Percentiles rank a stretch among this genome's conserved stretches.
Conservation (phyloP, 1,139 yeast genomes). For the Diutina scorzettiae region DNA sequence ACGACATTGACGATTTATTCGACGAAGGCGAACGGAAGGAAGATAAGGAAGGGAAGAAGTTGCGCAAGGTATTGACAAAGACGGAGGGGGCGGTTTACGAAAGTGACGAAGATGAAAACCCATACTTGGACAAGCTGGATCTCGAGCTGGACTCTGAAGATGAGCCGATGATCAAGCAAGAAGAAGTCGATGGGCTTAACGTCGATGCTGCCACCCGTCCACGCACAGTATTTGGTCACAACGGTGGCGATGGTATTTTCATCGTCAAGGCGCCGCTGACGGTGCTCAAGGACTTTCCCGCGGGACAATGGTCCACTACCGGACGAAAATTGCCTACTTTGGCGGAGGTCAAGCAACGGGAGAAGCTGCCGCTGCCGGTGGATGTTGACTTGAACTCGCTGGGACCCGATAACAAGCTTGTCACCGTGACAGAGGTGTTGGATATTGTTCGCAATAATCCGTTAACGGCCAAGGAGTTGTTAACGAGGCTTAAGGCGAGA, state of each 20-base stretch:
- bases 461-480: conserved; percentile 54
- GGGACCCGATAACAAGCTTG: conserved; percentile 18
- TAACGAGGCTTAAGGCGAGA: conserved; percentile 48
- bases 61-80: conserved; percentile 72
- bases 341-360: conserved; percentile 20
- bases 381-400: conserved; percentile 11
- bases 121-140: conserved; percentile 69
- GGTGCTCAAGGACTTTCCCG: conserved; percentile 56
- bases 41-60: conserved; percentile 83
- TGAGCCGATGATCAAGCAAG: conserved; percentile 30
- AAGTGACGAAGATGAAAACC: conserved; percentile 82
- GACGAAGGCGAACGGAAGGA: conserved; percentile 64
- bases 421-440: conserved; percentile 65
- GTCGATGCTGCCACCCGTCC: conserved; percentile 10
- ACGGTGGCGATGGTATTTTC: conserved; percentile 53
- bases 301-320: conserved; percentile 76
- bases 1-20: conserved; percentile 36
- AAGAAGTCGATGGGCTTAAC: conserved; percentile 21
- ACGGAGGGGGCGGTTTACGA: conserved; percentile 89
- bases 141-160: conserved; percentile 40
- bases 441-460: conserved; percentile 51
- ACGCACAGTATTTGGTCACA: conserved; percentile 33
- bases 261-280: conserved; percentile 53
- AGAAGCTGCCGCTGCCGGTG: conserved; percentile 8
- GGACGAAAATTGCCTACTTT: conserved; percentile 13